phyloP scores from a whole-genome alignment of 345 rosid genomes.

The Populus alba region DNA sequence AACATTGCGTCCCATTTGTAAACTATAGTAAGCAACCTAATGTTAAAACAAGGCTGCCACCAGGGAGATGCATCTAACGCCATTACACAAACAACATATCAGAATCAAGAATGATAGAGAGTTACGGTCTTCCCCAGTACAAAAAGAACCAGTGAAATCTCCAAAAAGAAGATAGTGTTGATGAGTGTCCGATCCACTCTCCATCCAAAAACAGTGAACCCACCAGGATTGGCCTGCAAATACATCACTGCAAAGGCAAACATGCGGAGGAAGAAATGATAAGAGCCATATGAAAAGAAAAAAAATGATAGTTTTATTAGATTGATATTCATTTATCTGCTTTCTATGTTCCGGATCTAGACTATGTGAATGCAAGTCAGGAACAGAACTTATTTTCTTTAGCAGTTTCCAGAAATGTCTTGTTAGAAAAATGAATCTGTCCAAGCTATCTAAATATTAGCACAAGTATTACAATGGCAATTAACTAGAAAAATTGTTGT shows the following conservation, averaged over 20 bases:
- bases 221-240: conserved; percentile 28
- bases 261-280: background rate
- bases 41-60: background rate
- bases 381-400: background rate
- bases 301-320: background rate
- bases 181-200: conserved; percentile 27
- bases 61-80: background rate
- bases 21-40: background rate
- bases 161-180: conserved; percentile 32
- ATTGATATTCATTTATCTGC: background rate
- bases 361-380: background rate
- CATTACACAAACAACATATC: background rate
- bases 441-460: background rate
- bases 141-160: conserved; percentile 29
- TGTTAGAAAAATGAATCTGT: background rate
- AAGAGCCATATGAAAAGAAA: background rate
- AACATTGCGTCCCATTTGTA: background rate
- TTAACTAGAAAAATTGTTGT: background rate
- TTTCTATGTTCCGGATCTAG: background rate
- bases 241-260: conserved; percentile 16
- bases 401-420: background rate
- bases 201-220: conserved; percentile 28
- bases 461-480: background rate
- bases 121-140: conserved; percentile 31
- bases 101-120: background rate